Evolutionary conservation across 257 asterid genomes (phyloP).

Genomic region (Solanum sitiens): DNA sequence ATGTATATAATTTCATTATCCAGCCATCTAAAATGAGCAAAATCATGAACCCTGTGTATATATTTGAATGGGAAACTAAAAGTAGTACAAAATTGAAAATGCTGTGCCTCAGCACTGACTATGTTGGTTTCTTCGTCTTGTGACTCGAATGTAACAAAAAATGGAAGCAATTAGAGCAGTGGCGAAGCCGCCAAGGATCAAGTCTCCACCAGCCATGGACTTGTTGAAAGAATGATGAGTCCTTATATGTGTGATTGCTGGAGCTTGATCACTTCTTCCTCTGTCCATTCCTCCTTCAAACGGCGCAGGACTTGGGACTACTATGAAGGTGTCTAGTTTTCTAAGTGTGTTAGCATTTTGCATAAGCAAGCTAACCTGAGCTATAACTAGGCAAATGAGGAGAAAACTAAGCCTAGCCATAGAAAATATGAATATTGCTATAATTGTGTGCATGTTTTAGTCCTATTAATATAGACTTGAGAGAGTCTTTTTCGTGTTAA

Average conservation of each 20-base stretch:
- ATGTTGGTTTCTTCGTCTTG: constrained; percentile 6
- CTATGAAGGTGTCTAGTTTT: not conserved
- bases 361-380: not conserved
- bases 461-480: not conserved
- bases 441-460: not conserved
- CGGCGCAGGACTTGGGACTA: constrained; percentile 8
- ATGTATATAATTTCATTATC: not conserved
- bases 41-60: not conserved
- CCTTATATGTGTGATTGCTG: not conserved
- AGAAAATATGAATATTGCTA: not conserved
- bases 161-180: constrained; percentile 16
- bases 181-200: constrained; percentile 31
- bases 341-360: constrained; percentile 1
- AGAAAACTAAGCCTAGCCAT: constrained; percentile 12
- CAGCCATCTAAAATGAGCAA: not conserved
- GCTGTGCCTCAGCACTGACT: not conserved
- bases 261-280: not conserved
- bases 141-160: constrained; percentile 24
- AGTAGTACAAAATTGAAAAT: not conserved
- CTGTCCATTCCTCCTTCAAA: not conserved
- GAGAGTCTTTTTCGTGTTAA: not conserved
- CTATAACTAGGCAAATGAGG: not conserved
- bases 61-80: not conserved
- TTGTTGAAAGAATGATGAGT: constrained; percentile 10
- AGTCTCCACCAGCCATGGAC: constrained; percentile 25